A percentile compares a stretch with the other conserved stretches of the same genome.
Conservation (phyloP, 2,329 filamentous ascomycete genomes). For the Pyrenochaeta sp. region DNA sequence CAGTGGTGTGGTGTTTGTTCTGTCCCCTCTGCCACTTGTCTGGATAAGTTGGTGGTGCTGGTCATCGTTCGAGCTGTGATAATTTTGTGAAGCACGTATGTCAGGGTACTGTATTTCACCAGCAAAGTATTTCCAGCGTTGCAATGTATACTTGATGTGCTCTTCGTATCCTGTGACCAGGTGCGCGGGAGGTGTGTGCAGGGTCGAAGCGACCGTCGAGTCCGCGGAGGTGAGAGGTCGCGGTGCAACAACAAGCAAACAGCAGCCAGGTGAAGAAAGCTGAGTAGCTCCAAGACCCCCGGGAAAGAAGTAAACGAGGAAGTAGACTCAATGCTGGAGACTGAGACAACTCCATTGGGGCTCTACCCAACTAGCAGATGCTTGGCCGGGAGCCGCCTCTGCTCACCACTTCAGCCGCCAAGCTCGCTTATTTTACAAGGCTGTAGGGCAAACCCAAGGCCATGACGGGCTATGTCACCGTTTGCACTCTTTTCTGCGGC, state of each 20-base stretch:
- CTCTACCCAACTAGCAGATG: not conserved
- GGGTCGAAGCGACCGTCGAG: not conserved
- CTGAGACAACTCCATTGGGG: no score
- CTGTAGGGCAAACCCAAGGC: slow-evolving; percentile 21
- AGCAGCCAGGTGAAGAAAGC: no score
- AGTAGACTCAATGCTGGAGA: no score
- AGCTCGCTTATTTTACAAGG: slow-evolving; percentile 31
- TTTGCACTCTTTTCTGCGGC: slow-evolving; percentile 31
- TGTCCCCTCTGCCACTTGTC: no score
- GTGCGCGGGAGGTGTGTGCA: not conserved
- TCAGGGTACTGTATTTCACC: no score
- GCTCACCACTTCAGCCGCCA: slow-evolving; percentile 7
- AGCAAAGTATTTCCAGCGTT: not conserved
- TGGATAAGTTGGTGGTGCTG: no score
- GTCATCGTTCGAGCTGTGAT: no score
- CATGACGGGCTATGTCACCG: slow-evolving; percentile 29
- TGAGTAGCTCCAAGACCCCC: no score
- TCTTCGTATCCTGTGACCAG: not conserved
- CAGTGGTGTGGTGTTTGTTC: no score
- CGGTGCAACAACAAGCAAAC: no score
- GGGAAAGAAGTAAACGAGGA: no score
- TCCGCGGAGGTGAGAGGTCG: not conserved
- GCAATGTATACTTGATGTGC: not conserved
- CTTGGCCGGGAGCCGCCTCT: not conserved
- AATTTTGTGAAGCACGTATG: no score